A percentile compares a stretch with the other conserved stretches of the same genome.
Conservation (phyloP, 805 yeast genomes). For the Saturnispora halmiae region DNA sequence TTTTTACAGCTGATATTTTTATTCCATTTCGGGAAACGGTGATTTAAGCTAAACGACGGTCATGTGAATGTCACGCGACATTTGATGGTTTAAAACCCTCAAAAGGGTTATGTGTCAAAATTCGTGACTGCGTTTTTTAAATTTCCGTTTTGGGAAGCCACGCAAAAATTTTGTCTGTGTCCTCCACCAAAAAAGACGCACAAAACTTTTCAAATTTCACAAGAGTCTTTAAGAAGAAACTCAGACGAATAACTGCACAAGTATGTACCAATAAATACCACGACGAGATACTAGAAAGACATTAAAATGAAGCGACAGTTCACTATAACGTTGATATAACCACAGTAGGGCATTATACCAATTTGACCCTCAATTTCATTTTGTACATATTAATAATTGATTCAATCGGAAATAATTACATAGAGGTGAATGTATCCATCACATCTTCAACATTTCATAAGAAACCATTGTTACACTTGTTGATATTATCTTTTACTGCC, state of each 20-base stretch:
- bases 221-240: constrained; percentile 6
- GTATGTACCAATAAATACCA: not conserved
- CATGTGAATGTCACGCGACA: not conserved
- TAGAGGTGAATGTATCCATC: too few relatives aligned
- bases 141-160: not conserved
- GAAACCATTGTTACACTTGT: too few relatives aligned
- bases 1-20: not conserved
- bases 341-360: too few relatives aligned
- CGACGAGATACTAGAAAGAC: not conserved
- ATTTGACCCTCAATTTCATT: too few relatives aligned
- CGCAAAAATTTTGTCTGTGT: not conserved
- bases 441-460: too few relatives aligned
- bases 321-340: too few relatives aligned
- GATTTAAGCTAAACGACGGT: not conserved
- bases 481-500: too few relatives aligned
- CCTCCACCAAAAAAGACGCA: not conserved
- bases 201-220: constrained; percentile 8
- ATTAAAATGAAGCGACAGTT: too few relatives aligned
- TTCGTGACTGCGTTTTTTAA: not conserved
- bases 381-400: too few relatives aligned
- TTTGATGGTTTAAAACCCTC: not conserved
- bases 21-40: not conserved
- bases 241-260: constrained; percentile 10
- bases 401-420: too few relatives aligned
- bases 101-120: not conserved